Evolutionary conservation across 192 early-diverging fungal genomes (phyloP), one percentile per base, ranked within the genome.

Genomic region (Linnemannia exigua): DNA sequence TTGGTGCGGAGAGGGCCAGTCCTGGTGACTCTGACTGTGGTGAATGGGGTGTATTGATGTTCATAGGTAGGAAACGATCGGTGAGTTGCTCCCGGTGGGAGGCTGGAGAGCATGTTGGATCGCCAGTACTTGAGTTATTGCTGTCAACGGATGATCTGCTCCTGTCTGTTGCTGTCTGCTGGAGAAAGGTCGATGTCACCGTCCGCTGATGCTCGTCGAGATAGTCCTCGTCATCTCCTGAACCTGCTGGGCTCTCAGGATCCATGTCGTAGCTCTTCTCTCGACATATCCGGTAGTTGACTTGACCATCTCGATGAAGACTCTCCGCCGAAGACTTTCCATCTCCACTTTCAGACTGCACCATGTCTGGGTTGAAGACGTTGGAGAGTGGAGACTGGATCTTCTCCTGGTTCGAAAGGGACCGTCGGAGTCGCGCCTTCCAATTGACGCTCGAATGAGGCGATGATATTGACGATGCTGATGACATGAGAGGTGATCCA

Each of bases 321-420:
- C 51, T 85, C 11, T 80, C 76, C 28, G 63, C 25, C 31, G 79
- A 79, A 1, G 84, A 86, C 51, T 80, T 86, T 31, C 63, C 74
- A 46, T 86, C 79, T 11, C 78, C 75, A 46, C 69, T 76, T n/a
- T 79, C 83, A 0, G 77, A 76, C 41, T 71, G 83, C 7, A 54
- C 22, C 79, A 77, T 80, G 14, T 80, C 84, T 46, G 84, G 79
- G 44, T 86, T 86, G 71, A 86, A 86, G 22, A 86, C 79, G 36
- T 86, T 86, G 50, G 84, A 86, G 12, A 86, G 70, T 1, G 84
- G 84, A 0, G 84, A 86, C n/a, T 86, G 84, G 7, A 86, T 71
- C 41, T 86, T 86, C 37, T 86, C 84, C 37, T 86, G 84, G 25
- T 86, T 76, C 15, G 84, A 86, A 7, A 86, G 61, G 3, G 84